Base-by-base conservation (phyloP, 441 rosid genomes). In the Adansonia gregorii region DNA sequence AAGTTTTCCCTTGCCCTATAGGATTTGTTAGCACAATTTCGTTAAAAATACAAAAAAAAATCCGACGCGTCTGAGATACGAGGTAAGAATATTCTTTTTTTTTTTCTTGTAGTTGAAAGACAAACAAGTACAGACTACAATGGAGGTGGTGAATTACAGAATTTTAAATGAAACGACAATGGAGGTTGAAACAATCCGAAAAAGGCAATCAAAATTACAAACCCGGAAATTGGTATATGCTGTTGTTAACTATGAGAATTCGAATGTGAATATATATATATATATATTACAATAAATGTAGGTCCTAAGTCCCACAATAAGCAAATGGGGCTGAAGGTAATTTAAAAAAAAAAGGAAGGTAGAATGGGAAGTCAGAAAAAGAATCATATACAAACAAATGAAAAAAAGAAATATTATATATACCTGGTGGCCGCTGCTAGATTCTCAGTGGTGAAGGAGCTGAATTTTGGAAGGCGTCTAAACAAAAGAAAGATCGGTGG, bases 381-480 rank as follows among this genome's bases (percentile, higher is more conserved):
- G 31, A 51, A 69, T 24, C 73, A 71, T 52, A 79, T 79, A 69
- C 83, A 82, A 78, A 73, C 67, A 81, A 82, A 70, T 12, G 66
- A 72, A 39, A 58, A 35, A 56, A 55, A 52, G 78, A 77, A 81
- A 79, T 20, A 51, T 75, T 79, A 35, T 61, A 77, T 81, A 60
- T 76, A 81, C 83, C 78, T 14, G 58, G 35, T 8, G n/a, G 6
- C 61, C 31, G 48, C 71, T 14, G 84, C 71, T 71, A 61, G 55
- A 31, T 60, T 72, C 73, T 75, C 45, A 19, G 22, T 7, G 20
- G 66, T 58, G 17, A 59, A 17, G 48, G 60, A 78, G 19, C 41
- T 27, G 14, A 75, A 17, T 27, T 24, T 35, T 64, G n/a, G 5
- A 14, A 46, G 8, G 35, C 19, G 41, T 27, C 43, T 10, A 15